Conservation (phyloP, 441 rosid genomes). For the Pelargonium australe region DNA sequence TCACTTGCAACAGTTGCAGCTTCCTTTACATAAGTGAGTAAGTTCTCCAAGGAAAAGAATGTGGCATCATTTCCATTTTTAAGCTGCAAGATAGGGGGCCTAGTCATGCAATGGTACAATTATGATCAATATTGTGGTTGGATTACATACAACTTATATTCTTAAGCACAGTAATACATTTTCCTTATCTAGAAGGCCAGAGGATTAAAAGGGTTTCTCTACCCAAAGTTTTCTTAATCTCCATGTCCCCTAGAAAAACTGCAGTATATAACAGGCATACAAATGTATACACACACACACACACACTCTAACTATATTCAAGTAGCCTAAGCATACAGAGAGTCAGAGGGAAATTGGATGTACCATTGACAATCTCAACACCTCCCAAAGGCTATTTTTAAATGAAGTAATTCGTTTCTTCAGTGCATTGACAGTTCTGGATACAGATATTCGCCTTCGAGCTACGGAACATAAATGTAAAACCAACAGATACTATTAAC, state of each 20-base stretch:
- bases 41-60: slow-evolving; percentile 51
- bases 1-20: slow-evolving; percentile 25
- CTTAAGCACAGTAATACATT: neutral
- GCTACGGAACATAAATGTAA: slow-evolving; percentile 34
- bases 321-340: slow-evolving; percentile 8
- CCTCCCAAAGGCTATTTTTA: slow-evolving; percentile 45
- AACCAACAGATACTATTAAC: slow-evolving; percentile 14
- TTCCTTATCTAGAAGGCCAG: neutral
- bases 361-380: slow-evolving; percentile 49
- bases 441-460: slow-evolving; percentile 36
- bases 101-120: slow-evolving; percentile 11
- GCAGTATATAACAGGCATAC: neutral
- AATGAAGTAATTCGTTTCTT: slow-evolving; percentile 63
- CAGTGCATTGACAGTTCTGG: slow-evolving; percentile 48
- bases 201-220: too few relatives aligned
- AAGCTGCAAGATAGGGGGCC: slow-evolving; percentile 31
- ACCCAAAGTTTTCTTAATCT: too few relatives aligned
- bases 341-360: slow-evolving; percentile 20
- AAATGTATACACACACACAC: neutral
- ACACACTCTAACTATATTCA: neutral
- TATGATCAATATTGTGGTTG: slow-evolving; percentile 11
- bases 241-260: too few relatives aligned
- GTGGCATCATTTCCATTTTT: slow-evolving; percentile 36
- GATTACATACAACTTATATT: slow-evolving; percentile 2
- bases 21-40: slow-evolving; percentile 48